Evolutionary conservation across 768 basidiomycete species (phyloP).

Genomic region (Calocybe gangraenosa): DNA sequence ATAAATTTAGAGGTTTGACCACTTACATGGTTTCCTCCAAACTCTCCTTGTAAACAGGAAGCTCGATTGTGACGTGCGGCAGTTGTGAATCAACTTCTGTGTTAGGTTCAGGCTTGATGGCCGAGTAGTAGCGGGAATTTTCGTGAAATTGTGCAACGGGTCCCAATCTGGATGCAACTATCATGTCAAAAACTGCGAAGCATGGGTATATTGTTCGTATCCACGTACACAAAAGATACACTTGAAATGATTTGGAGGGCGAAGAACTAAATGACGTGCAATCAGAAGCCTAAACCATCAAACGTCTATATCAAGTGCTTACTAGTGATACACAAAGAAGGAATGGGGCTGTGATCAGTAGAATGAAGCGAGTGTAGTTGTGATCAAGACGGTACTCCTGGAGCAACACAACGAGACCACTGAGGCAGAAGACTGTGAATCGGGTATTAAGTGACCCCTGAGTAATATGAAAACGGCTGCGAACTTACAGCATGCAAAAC

Average conservation of each 20-base stretch:
- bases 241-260: conserved; percentile 64
- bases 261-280: conserved; percentile 53
- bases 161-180: conserved; percentile 46
- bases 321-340: conserved; percentile 75
- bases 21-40: conserved; percentile 78
- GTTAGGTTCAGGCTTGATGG: conserved; percentile 56
- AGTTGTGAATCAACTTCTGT: conserved; percentile 58
- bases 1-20: no score
- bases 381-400: conserved; percentile 69
- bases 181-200: conserved; percentile 1
- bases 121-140: conserved; percentile 82
- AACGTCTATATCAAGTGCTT: conserved; percentile 19
- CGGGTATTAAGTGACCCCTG: conserved; percentile 1
- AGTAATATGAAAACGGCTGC: not conserved
- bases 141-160: conserved; percentile 84
- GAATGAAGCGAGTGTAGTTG: conserved; percentile 55
- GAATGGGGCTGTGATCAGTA: conserved; percentile 64
- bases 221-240: conserved; percentile 56
- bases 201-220: no score
- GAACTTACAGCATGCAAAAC: conserved; percentile 57
- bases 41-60: conserved; percentile 89
- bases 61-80: conserved; percentile 75
- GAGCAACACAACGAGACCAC: conserved; percentile 54
- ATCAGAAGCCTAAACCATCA: not conserved
- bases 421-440: conserved; percentile 60